Percentiles rank a stretch among this genome's conserved stretches.
phyloP scores from a whole-genome alignment of 2,329 filamentous ascomycete species.

The Parafenestella ontariensis region DNA sequence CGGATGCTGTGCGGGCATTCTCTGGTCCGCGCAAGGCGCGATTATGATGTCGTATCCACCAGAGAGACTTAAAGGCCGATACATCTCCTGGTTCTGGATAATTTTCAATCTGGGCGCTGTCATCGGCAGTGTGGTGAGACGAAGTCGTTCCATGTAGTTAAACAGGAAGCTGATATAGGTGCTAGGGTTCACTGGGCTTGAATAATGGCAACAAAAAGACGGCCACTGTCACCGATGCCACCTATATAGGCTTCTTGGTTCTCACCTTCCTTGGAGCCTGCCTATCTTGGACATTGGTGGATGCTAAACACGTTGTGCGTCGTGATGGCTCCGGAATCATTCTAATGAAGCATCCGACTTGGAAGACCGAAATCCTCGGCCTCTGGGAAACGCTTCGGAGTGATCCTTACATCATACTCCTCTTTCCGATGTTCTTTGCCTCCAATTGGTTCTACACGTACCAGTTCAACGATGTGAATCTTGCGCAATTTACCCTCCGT shows the following conservation, averaged over 20 bases:
- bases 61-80: conserved; percentile 80
- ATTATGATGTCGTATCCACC: conserved; percentile 88
- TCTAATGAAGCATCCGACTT: conserved; percentile 85
- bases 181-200: conserved; percentile 69
- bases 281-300: conserved; percentile 71
- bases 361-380: conserved; percentile 76
- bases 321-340: conserved; percentile 77
- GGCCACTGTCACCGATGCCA: conserved; percentile 71
- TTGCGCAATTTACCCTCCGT: conserved; percentile 71
- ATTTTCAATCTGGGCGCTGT: conserved; percentile 92
- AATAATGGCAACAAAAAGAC: conserved; percentile 64
- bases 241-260: conserved; percentile 83
- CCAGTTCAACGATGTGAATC: conserved; percentile 76
- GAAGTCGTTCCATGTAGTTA: too few relatives aligned
- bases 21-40: conserved; percentile 80
- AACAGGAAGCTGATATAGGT: conserved; percentile 2
- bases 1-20: conserved; percentile 75
- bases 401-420: conserved; percentile 73
- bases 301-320: conserved; percentile 74
- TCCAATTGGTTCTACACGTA: conserved; percentile 82
- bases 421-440: conserved; percentile 81
- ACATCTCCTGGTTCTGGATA: conserved; percentile 88
- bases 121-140: conserved; percentile 72
- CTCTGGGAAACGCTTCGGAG: conserved; percentile 72
- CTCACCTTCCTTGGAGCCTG: conserved; percentile 74